Conservation (phyloP, 176 grass and related monocot genomes). For the Musa beccarii region DNA sequence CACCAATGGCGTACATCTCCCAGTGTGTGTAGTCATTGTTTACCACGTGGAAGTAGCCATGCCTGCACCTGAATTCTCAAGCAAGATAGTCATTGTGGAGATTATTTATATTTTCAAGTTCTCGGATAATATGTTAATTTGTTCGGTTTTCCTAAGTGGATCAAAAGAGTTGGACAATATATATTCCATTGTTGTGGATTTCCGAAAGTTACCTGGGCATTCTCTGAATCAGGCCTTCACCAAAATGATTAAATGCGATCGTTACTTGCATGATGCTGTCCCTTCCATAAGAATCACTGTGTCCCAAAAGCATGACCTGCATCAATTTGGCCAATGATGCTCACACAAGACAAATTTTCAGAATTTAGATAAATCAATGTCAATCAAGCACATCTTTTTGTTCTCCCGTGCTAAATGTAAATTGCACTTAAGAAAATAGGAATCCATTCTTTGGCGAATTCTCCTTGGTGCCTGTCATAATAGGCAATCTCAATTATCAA, state of each 20-base stretch:
- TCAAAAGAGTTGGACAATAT: neutral
- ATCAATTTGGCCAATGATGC: neutral
- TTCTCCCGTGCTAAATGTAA: too few relatives aligned
- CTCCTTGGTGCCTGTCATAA: too few relatives aligned
- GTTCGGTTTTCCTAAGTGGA: too few relatives aligned
- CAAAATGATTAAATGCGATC: slow-evolving; percentile 22
- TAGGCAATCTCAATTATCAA: too few relatives aligned
- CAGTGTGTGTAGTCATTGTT: slow-evolving; percentile 46
- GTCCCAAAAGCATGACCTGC: slow-evolving; percentile 13
- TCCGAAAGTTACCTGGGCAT: slow-evolving; percentile 12
- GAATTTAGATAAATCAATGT: neutral
- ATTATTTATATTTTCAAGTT: neutral
- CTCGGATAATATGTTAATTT: too few relatives aligned
- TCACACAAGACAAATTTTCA: neutral
- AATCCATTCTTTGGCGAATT: too few relatives aligned
- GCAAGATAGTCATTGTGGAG: neutral
- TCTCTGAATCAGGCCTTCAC: slow-evolving; percentile 17
- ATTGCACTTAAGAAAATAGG: too few relatives aligned
- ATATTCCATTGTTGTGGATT: neutral
- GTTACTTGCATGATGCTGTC: slow-evolving; percentile 14
- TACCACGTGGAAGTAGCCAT: slow-evolving; percentile 43
- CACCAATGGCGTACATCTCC: slow-evolving; percentile 44
- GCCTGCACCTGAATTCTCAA: slow-evolving; percentile 28
- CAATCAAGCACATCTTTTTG: too few relatives aligned
- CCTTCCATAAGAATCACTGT: slow-evolving; percentile 6